Percentiles rank a stretch among this genome's conserved stretches.
Evolutionary conservation across 106 monocot genomes (phyloP).

Genomic region (Allium cepa): DNA sequence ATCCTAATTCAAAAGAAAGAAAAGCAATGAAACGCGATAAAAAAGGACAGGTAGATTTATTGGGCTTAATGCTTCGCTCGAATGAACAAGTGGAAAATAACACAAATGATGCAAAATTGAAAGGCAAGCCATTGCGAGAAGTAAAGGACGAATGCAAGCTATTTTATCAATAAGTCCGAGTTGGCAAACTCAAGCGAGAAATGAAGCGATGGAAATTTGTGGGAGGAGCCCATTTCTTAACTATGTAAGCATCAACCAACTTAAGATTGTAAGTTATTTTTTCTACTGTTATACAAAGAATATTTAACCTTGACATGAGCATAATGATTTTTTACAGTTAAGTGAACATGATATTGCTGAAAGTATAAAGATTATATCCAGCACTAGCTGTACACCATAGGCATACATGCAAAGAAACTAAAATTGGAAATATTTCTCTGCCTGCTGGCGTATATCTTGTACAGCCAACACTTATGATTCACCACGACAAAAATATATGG

Average conservation of each 20-base stretch:
- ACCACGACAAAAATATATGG: constrained; percentile 13
- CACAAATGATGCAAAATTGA: constrained; percentile 13
- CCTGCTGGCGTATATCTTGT: background rate
- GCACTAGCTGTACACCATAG: constrained; percentile 2
- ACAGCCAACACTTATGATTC: constrained; percentile 3
- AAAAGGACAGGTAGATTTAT: constrained; percentile 25
- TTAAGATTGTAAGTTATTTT: constrained; percentile 17
- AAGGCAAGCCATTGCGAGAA: constrained; percentile 31
- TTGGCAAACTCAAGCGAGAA: constrained; percentile 54
- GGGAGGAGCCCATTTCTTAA: constrained; percentile 8
- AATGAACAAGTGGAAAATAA: constrained; percentile 8
- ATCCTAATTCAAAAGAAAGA: constrained; percentile 47
- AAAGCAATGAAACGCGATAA: constrained; percentile 22
- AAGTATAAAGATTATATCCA: constrained; percentile 11
- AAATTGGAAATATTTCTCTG: background rate
- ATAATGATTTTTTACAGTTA: background rate
- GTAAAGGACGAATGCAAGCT: constrained; percentile 69
- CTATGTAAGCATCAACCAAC: constrained; percentile 6
- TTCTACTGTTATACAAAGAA: background rate
- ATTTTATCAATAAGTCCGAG: constrained; percentile 57
- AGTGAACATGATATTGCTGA: constrained; percentile 18
- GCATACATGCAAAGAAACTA: constrained; percentile 4
- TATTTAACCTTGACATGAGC: too few relatives aligned
- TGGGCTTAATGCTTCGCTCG: constrained; percentile 42
- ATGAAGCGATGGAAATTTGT: constrained; percentile 48